Conservation (phyloP, 495 filamentous ascomycete species). For the Daldinia loculata region DNA sequence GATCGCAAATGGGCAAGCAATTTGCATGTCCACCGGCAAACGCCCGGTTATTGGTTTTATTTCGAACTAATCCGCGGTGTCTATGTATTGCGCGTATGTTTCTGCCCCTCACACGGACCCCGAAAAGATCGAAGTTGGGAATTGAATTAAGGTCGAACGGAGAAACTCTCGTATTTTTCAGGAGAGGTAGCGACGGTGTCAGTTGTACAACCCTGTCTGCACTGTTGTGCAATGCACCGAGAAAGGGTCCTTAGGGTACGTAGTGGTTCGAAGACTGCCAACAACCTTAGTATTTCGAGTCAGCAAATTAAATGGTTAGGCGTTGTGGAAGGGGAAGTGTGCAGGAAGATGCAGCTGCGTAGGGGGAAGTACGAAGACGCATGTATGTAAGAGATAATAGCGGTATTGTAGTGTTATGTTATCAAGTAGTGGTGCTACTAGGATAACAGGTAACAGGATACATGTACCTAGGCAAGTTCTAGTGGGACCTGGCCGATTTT, state of each 20-base stretch:
- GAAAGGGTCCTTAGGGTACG: conserved; percentile 13
- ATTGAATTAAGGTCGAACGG: conserved; percentile 17
- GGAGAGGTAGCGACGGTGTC: conserved; percentile 8
- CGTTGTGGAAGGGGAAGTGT: conserved; percentile 36
- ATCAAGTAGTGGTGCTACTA: neutral
- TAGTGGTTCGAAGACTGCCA: conserved; percentile 9
- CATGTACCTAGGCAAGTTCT: neutral
- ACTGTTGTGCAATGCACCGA: conserved; percentile 24
- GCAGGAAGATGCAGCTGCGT: conserved; percentile 19
- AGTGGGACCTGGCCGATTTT: neutral
- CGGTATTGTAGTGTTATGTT: neutral
- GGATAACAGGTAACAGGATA: neutral
- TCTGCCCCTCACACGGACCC: conserved; percentile 32
- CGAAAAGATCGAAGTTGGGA: conserved; percentile 26
- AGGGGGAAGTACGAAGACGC: conserved; percentile 13
- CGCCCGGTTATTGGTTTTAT: conserved; percentile 1
- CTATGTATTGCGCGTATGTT: conserved; percentile 28
- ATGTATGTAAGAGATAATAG: conserved; percentile 1
- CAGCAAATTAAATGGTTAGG: conserved; percentile 33
- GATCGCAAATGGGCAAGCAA: conserved; percentile 14
- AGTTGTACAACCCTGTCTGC: conserved; percentile 15
- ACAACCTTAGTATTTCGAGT: conserved; percentile 18
- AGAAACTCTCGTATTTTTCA: conserved; percentile 12
- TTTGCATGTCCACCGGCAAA: conserved; percentile 34
- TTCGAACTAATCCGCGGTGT: conserved; percentile 1